Base-by-base conservation (phyloP, 768 basidiomycete genomes). In the Mycena polygramma region DNA sequence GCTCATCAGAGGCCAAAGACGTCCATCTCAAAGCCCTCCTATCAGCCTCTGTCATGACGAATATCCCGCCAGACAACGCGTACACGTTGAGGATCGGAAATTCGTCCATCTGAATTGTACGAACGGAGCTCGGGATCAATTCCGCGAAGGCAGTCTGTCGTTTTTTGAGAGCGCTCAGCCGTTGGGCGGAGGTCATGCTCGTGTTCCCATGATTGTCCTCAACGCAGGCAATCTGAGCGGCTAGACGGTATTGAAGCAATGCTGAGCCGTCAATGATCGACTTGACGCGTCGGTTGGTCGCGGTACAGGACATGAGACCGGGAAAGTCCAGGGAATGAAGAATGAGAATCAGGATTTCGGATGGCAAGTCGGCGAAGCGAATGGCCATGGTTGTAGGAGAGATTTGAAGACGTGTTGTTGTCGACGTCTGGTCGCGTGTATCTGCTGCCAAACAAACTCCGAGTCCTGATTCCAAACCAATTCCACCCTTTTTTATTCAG, bases 241-340 rank as follows among this genome's bases (percentile, higher is more conserved):
- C 54, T 19, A 66, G 45, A 1, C 54, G 45, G 41, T 58, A 66
- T 35, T 58, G 64, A 10, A 66, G 22, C 22, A 51, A 30, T 17
- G 48, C 19, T 37, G 64, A 66, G 24, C 57, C 36, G 15, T 66
- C 64, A 26, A 66, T 37, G 20, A 51, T 51, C n/a, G 64, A 57
- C 46, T 66, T 66, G 46, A 66, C 26, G n/a, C 36, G 64, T 66
- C 64, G 64, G 57, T 58, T 66, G 17, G 57, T 58, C 15, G 64
- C 45, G 37, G 57, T 43, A 37, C 45, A 66, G 1, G 55, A n/a
- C 36, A 46, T 49, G 20, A 57, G 45, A 35, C 45, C 7, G 17
- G n/a, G 30, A 11, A 66, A 20, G 20, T 46, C 43, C 45, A 66
- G 48, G 7, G n/a, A 51, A 19, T 4, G 8, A 19, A 66, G 36